These are phyloP conservation scores for Trichoderma endophyticum DNA, from an alignment of 2,329 filamentous ascomycete genomes.

Conservation along the genomic window DNA sequence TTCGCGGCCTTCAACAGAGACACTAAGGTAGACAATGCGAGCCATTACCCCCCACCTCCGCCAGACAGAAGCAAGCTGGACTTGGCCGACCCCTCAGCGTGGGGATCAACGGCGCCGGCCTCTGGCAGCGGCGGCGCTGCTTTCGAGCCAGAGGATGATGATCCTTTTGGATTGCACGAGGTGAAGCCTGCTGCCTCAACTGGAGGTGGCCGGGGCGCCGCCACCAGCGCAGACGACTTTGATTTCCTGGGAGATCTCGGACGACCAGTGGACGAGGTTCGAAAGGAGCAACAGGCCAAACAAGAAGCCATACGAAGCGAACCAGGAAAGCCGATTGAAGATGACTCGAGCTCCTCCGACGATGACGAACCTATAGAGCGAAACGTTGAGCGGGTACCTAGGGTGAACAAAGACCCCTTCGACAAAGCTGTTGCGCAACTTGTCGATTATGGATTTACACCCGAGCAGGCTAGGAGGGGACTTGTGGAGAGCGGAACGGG, in stretches of 20 bases:
- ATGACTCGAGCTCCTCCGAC: conserved; percentile 45
- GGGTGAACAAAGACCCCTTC: conserved; percentile 42
- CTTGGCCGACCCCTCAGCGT: conserved; percentile 53
- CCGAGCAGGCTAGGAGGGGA: conserved; percentile 77
- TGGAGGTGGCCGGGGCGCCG: conserved; percentile 25
- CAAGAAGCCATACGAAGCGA: conserved; percentile 38
- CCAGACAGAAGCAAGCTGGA: conserved; percentile 45
- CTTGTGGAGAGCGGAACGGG: conserved; percentile 77
- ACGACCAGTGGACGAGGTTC: conserved; percentile 62
- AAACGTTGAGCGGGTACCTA: conserved; percentile 25
- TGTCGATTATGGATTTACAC: conserved; percentile 90
- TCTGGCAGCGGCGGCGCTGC: conserved; percentile 35
- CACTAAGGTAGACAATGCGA: conserved; percentile 65
- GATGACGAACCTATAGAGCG: conserved; percentile 33
- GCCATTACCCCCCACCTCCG: conserved; percentile 58
- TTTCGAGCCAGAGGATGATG: conserved; percentile 69
- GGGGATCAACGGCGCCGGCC: conserved; percentile 36
- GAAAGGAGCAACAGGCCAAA: conserved; percentile 42
- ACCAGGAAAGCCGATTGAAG: conserved; percentile 56
- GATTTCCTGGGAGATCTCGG: conserved; percentile 64
- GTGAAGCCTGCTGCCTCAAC: conserved; percentile 44
- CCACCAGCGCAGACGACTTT: conserved; percentile 51
- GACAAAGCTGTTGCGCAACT: conserved; percentile 83
- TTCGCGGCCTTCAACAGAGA: conserved; percentile 66
- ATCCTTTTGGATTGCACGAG: conserved; percentile 78